Evolutionary conservation across 441 rosid genomes (phyloP), one percentile per base, ranked within the genome.

Genomic region (Pelargonium myrrhifolium): DNA sequence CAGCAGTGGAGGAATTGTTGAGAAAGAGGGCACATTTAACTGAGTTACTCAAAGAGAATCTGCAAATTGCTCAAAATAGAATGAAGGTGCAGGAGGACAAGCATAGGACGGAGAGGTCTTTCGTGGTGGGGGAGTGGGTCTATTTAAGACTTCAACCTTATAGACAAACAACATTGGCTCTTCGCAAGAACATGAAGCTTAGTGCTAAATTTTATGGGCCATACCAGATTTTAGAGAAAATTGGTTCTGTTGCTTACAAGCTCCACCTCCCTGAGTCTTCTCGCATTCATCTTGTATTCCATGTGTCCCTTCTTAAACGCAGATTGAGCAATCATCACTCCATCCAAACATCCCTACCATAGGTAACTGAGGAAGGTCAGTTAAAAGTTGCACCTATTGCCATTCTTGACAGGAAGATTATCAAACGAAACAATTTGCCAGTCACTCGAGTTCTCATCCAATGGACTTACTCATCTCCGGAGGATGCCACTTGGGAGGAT

Each of bases 121-220:
- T 71, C 20, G 0, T 0, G 28, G 28, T 24, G 28, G 28, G 28
- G 3, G 28, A 24, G 1, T 24, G 28, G 28, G 28, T 24, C 3
- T 72, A 17, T 9, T 11, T 72, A 1, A 60, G 60, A 12, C 31
- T 66, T 0, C 66, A 61, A 1, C 37, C 71, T 0, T 72, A 67
- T 9, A 4, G 67, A 0, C 67, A 72, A 8, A 15, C 37, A 0
- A 43, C 64, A 0, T n/a, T 71, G 0, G 12, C 14, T 0, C 0
- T 0, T 1, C 1, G 69, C 3, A 0, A 7, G 0, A 0, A 1
- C 10, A 35, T 20, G n/a, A 71, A 71, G 42, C 26, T 71, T 0
- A 35, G 65, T 10, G 15, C 65, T 3, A 31, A 11, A 21, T 71
- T 18, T 12, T 71, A 7, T 14, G 74, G 74, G 0, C 74, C 69